Evolutionary conservation across 805 yeast species (phyloP), one percentile per base, ranked within the genome.

Genomic region (Brettanomyces sp.): DNA sequence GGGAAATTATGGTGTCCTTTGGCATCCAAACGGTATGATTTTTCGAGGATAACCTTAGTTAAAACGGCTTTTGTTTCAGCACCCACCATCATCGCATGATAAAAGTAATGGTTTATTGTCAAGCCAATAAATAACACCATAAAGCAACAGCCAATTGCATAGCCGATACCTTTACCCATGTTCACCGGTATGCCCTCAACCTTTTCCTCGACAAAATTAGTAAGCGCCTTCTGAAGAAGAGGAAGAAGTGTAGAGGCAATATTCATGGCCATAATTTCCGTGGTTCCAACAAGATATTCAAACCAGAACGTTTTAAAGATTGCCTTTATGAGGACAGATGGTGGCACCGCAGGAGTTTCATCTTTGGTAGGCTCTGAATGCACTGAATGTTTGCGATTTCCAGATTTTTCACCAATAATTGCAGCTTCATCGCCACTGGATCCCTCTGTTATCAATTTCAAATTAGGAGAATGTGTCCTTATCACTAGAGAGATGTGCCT

Each of bases 101-200:
- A 79, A 56, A 85, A 84, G 49, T 72, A 78, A 58, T 80, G 85
- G 48, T 84, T 79, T 43, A 83, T 68, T 28, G 67, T 52, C 6
- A 78, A 42, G 25, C 79, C 76, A 41, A 69, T 61, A 3, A 70
- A 45, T 13, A 77, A 56, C 52, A 83, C 72, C 64, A 90, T 65
- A 1, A 70, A 55, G 41, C 80, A 74, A 11, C 82, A 70, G n/a
- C 90, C 95, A 39, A 89, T 63, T 5, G 90, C 79, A 55, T 77
- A 85, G 7, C 93, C 96, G 3, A 85, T 68, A 52, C 95, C 96
- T 49, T 68, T 70, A 35, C 81, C 85, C 45, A 67, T 64, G 8
- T 67, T 60, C 24, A 63, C 52, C 9, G 64, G 63, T 4, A 70
- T 60, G 4, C 73, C 73, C 28, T 67, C 60, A 5, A 69, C 69